These are phyloP conservation scores for Scheffersomyces titani DNA, from an alignment of 1,139 yeast genomes.

Conservation along the genomic window DNA sequence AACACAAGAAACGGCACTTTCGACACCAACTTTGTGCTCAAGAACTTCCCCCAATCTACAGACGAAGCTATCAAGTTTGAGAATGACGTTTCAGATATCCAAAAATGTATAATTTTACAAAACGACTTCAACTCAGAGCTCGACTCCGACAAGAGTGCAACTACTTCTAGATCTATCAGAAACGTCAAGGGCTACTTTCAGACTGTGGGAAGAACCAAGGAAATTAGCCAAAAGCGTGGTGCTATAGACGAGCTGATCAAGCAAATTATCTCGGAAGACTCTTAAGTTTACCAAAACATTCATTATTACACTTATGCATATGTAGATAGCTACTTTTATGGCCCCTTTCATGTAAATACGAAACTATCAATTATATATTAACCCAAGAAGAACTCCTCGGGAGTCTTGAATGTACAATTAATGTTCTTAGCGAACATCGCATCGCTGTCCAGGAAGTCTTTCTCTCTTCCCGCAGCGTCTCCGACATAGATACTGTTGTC, in stretches of 20 bases:
- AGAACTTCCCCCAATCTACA: constrained; percentile 58
- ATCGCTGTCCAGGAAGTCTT: constrained; percentile 82
- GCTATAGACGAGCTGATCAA: constrained; percentile 24
- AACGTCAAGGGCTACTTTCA: constrained; percentile 59
- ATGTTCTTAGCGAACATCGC: constrained; percentile 60
- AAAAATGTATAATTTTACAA: constrained; percentile 39
- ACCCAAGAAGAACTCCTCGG: constrained; percentile 61
- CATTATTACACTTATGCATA: constrained; percentile 1
- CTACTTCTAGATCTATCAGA: constrained; percentile 28
- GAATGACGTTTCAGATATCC: constrained; percentile 52
- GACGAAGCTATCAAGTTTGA: constrained; percentile 66
- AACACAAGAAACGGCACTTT: constrained; percentile 44
- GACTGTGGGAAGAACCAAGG: constrained; percentile 52
- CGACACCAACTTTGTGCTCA: constrained; percentile 46
- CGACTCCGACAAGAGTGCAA: constrained; percentile 25
- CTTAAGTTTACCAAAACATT: constrained; percentile 7
- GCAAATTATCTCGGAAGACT: constrained; percentile 26
- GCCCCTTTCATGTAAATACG: neutral
- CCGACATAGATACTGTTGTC: constrained; percentile 74
- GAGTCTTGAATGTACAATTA: constrained; percentile 58
- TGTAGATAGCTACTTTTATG: neutral
- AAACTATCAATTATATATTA: neutral
- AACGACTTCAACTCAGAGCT: constrained; percentile 28
- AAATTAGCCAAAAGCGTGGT: constrained; percentile 21
- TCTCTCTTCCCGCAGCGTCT: constrained; percentile 88